Conservation (phyloP, 345 rosid species). For the Populus simonii region DNA sequence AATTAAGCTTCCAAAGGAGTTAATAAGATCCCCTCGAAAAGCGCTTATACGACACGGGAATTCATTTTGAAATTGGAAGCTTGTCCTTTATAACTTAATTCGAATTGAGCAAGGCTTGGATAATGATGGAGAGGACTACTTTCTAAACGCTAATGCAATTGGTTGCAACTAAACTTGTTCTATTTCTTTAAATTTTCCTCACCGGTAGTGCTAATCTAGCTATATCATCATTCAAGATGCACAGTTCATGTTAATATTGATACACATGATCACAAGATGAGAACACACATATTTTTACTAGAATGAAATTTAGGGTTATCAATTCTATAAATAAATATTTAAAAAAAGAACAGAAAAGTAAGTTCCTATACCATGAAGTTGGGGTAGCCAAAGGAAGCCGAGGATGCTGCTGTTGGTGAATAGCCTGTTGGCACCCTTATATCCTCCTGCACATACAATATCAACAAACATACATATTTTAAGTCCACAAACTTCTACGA, state of each 20-base stretch:
- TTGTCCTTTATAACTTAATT: background rate
- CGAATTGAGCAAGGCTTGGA: background rate
- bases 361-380: slow-evolving; percentile 49
- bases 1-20: background rate
- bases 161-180: background rate
- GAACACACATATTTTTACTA: background rate
- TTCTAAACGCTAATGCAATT: background rate
- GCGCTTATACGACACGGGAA: background rate
- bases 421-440: slow-evolving; percentile 54
- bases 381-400: slow-evolving; percentile 62
- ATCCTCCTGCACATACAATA: slow-evolving; percentile 61
- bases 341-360: background rate
- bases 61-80: background rate
- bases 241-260: background rate
- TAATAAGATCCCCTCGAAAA: background rate
- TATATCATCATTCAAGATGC: background rate
- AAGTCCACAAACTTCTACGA: background rate
- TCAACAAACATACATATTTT: background rate
- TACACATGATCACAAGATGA: background rate
- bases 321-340: background rate
- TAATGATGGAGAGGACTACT: background rate
- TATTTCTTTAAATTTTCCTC: background rate
- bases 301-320: background rate
- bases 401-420: slow-evolving; percentile 51
- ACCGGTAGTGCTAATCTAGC: background rate